phyloP scores from a whole-genome alignment of 176 grass and related monocot species.

The Carex scoparia region DNA sequence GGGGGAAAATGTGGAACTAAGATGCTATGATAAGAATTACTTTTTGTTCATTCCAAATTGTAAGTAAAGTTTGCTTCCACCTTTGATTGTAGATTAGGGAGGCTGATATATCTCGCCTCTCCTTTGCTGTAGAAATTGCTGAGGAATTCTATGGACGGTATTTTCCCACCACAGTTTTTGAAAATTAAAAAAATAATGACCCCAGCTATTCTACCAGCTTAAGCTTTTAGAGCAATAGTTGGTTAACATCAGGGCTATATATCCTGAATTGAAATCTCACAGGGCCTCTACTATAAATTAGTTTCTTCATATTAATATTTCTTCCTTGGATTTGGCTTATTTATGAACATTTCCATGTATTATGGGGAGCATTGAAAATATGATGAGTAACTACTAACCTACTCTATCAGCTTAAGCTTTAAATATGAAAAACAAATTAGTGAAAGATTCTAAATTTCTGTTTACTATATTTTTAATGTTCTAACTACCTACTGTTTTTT shows the following conservation, averaged over 20 bases:
- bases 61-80: constrained; percentile 8
- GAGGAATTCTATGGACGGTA: constrained; percentile 97
- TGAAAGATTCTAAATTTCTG: not conserved
- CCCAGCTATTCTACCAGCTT: not conserved
- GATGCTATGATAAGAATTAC: not conserved
- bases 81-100: constrained; percentile 69
- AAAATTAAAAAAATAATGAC: not conserved
- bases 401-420: not conserved
- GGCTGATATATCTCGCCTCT: constrained; percentile 85
- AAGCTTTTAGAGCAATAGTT: not conserved
- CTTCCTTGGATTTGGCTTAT: not conserved
- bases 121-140: constrained; percentile 94
- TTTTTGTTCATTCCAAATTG: not conserved
- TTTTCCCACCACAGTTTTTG: constrained; percentile 18
- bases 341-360: not conserved
- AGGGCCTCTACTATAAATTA: not conserved
- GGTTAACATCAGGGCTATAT: not conserved
- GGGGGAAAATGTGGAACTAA: not conserved
- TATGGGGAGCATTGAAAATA: not conserved
- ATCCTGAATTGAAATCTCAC: not conserved
- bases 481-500: constrained; percentile 38
- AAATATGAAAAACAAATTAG: not conserved
- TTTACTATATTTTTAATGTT: constrained; percentile 25
- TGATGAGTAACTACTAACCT: not conserved
- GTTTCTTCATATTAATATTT: not conserved